Evolutionary conservation across 768 basidiomycete species (phyloP), one percentile per base, ranked within the genome.

Genomic region (Macrolepiota albuminosa): DNA sequence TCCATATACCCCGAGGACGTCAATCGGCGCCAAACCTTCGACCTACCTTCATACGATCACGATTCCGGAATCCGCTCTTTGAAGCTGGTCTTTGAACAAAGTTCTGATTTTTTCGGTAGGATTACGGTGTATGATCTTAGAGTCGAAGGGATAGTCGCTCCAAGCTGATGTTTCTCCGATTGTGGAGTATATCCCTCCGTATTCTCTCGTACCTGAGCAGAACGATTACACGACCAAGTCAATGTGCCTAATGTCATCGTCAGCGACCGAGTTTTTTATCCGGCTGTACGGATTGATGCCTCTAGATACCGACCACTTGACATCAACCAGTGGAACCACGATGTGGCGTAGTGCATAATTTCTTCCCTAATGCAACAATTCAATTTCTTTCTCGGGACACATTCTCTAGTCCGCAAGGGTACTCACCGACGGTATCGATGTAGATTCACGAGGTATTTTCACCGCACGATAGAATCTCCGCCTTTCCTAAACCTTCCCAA

Each of bases 1-100:
- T 75, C 79, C 24, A 75, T 93, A 64, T 92, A 85, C 67, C 91
- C 92, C 3, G 87, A 91, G 64, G 90, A 94, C 67, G 85, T 88
- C 58, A 93, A 94, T 68, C 78, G 86, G 48, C 77, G 77, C 34
- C 92, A 94, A 70, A 68, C 65, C 7, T 94, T 94, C 65, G 81
- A 84, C 56, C 68, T 93, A 10, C 66, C 71, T 10, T 65, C 70
- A 1, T 39, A 60, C 0, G 63, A 72, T 47, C 48, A 64, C 2
- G 61, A 56, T 10, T 8, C 56, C 21, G 79, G 77, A 10, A 72
- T 86, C 16, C 71, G 64, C 58, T 74, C 77, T 18, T 60, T 93
- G 63, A 88, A 82, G 70, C 70, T 94, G 13, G 75, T 89, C 6
- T 93, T 94, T 24, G 46, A 58, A 37, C 40, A 49, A 34, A 57